Conservation (phyloP, 768 basidiomycete species). For the Mycena galopus region DNA sequence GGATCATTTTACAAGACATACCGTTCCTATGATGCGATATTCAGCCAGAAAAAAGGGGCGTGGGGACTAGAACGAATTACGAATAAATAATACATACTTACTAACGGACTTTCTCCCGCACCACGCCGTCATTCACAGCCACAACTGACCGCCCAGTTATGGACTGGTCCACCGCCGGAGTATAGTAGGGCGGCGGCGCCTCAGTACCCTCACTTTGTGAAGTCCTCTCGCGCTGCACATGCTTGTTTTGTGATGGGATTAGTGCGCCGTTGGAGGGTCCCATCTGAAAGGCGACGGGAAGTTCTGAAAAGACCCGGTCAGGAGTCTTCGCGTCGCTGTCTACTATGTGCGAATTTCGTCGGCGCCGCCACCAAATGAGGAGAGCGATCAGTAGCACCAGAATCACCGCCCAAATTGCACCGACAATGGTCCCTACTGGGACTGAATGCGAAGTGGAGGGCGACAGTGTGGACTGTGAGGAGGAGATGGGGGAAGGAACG, state of each 20-base stretch:
- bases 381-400: not conserved
- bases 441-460: too few species aligned
- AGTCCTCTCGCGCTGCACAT: not conserved
- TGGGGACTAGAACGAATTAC: too few species aligned
- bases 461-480: not conserved
- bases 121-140: not conserved
- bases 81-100: too few species aligned
- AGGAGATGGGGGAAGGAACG: not conserved
- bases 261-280: not conserved
- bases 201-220: not conserved
- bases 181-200: not conserved
- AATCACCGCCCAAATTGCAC: not conserved
- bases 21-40: too few species aligned
- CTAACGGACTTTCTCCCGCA: too few species aligned
- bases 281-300: not conserved
- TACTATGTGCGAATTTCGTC: not conserved
- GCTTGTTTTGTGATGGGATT: not conserved
- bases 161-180: not conserved
- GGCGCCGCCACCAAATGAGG: constrained; percentile 4
- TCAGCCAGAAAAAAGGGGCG: too few species aligned
- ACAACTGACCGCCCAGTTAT: not conserved
- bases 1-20: too few species aligned
- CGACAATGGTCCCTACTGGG: constrained; percentile 16
- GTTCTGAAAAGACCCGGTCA: not conserved
- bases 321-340: not conserved